Percentiles rank a stretch among this genome's conserved stretches.
These are phyloP conservation scores for Nosema muscidifuracis DNA, from an alignment of 371 early-diverging fungal species.

Conservation along the genomic window DNA sequence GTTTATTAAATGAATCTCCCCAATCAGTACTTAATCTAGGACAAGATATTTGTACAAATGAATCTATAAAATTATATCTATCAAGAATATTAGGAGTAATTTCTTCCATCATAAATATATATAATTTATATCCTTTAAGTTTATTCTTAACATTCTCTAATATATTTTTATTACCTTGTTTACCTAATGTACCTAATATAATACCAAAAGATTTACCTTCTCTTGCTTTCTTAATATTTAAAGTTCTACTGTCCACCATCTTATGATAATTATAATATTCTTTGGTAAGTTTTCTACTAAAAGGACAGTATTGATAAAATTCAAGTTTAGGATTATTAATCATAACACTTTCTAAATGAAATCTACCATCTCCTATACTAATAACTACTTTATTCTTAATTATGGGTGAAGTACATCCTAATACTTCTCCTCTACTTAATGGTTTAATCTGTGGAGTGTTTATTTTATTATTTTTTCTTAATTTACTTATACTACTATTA, in stretches of 20 bases:
- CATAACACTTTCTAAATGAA: slow-evolving; percentile 97
- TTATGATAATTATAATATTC: slow-evolving; percentile 83
- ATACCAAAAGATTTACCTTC: slow-evolving; percentile 72
- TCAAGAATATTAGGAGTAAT: slow-evolving; percentile 49
- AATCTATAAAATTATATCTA: slow-evolving; percentile 47
- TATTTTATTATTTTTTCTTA: slow-evolving; percentile 13
- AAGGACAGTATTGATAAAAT: slow-evolving; percentile 94
- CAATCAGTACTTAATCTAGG: slow-evolving; percentile 96
- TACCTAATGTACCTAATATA: slow-evolving; percentile 89
- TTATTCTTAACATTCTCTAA: slow-evolving; percentile 65
- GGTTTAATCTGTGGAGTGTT: slow-evolving; percentile 80
- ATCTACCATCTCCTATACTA: slow-evolving; percentile 87
- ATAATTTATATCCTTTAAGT: slow-evolving; percentile 64
- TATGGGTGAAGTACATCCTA: slow-evolving; percentile 95
- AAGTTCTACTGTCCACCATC: slow-evolving; percentile 74
- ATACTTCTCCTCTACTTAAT: slow-evolving; percentile 86
- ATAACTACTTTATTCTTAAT: slow-evolving; percentile 66
- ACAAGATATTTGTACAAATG: slow-evolving; percentile 92
- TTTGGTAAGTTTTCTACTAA: slow-evolving; percentile 75
- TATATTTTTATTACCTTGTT: slow-evolving; percentile 87
- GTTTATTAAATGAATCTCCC: slow-evolving; percentile 87
- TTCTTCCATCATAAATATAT: slow-evolving; percentile 56
- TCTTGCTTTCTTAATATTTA: slow-evolving; percentile 69
- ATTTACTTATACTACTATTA: slow-evolving; percentile 73
- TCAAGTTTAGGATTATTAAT: slow-evolving; percentile 83